These are phyloP conservation scores for Fragilaria crotonensis DNA, from an alignment of 108 stramenopile species.

Conservation along the genomic window DNA sequence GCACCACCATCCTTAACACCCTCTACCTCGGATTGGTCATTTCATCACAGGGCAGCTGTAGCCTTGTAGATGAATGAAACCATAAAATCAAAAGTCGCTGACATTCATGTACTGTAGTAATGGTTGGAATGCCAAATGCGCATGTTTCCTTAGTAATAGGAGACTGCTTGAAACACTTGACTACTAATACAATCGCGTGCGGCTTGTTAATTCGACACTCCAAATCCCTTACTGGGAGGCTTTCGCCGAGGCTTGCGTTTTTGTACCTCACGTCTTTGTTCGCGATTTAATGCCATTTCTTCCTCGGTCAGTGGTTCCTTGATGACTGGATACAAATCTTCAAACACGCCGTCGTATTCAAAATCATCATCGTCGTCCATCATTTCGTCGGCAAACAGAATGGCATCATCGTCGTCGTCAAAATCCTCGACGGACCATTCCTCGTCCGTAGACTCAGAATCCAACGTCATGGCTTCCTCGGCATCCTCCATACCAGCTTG, in stretches of 20 bases:
- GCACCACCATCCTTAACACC: too few species aligned
- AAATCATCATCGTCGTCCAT: conserved; percentile 50
- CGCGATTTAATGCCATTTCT: conserved; percentile 54
- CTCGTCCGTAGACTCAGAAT: conserved; percentile 14
- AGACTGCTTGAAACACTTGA: too few species aligned
- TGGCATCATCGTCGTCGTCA: conserved; percentile 35
- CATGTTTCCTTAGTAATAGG: too few species aligned
- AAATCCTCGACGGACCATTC: conserved; percentile 6
- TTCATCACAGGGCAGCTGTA: too few species aligned
- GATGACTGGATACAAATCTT: conserved; percentile 41
- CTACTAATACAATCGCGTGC: too few species aligned
- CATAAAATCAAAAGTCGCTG: too few species aligned
- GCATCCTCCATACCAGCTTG: conserved; percentile 51
- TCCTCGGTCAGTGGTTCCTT: conserved; percentile 31
- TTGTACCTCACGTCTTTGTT: conserved; percentile 70
- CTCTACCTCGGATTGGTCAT: too few species aligned
- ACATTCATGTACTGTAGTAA: too few species aligned
- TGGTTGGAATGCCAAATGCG: too few species aligned
- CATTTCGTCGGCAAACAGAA: conserved; percentile 37
- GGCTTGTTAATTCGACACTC: conserved; percentile 12
- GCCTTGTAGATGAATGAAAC: too few species aligned
- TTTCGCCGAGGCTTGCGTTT: conserved; percentile 55
- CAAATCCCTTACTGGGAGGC: conserved; percentile 67
- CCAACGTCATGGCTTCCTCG: conserved; percentile 27
- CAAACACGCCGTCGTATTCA: conserved; percentile 56